Evolutionary conservation across 768 basidiomycete species (phyloP).

Genomic region (Lactarius quietus): DNA sequence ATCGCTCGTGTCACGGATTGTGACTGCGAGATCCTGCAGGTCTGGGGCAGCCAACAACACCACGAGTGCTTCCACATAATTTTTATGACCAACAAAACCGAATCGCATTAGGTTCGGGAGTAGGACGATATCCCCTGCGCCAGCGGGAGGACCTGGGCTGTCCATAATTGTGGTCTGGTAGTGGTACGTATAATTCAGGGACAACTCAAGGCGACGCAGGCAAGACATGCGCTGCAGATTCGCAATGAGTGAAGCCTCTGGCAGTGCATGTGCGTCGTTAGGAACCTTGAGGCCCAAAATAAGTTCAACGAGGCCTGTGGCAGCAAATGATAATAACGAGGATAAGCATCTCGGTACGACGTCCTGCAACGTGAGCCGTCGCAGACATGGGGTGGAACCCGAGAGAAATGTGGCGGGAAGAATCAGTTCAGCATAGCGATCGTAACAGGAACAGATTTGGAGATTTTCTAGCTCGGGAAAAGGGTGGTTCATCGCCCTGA

Average conservation of each 20-base stretch:
- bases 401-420: not conserved
- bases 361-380: not conserved
- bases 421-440: too few relatives aligned
- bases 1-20: not conserved
- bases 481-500: not conserved
- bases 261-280: too few relatives aligned
- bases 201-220: too few relatives aligned
- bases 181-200: too few relatives aligned
- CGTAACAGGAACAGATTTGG: not conserved
- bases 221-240: too few relatives aligned
- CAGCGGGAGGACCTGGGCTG: too few relatives aligned
- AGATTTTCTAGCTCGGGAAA: conserved; percentile 1
- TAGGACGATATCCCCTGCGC: not conserved
- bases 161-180: too few relatives aligned
- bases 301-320: too few relatives aligned
- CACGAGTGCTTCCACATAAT: not conserved
- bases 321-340: too few relatives aligned
- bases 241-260: too few relatives aligned
- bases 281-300: too few relatives aligned
- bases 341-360: not conserved
- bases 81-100: not conserved
- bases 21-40: not conserved
- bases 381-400: not conserved
- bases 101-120: not conserved
- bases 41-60: not conserved